Evolutionary conservation across 73 alveolate genomes (phyloP).

Genomic region (Paraurostyla sp.): DNA sequence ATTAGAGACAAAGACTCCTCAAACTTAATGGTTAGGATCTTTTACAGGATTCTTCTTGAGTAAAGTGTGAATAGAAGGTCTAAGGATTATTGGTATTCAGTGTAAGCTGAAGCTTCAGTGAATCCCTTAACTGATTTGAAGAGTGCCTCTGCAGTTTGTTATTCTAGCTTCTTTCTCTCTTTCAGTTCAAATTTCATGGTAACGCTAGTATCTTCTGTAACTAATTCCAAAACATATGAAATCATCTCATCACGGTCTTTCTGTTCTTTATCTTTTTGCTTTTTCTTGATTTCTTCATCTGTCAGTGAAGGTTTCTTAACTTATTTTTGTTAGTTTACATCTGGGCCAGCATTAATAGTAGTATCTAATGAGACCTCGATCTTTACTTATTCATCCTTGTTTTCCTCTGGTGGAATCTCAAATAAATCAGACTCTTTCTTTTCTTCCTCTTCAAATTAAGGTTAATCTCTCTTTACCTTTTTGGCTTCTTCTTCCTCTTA

Average conservation of each 20-base stretch:
- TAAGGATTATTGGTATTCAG: constrained; percentile 32
- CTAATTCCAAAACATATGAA: constrained; percentile 47
- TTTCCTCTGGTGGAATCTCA: neutral
- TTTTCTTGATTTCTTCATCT: neutral
- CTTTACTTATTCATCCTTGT: neutral
- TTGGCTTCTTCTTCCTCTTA: constrained; percentile 48
- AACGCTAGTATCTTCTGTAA: constrained; percentile 4
- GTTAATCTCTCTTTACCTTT: neutral
- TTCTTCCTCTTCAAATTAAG: neutral
- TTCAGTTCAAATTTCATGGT: constrained; percentile 48
- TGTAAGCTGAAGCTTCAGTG: constrained; percentile 49
- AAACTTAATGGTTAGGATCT: constrained; percentile 55
- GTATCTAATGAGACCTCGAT: neutral
- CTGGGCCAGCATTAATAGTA: neutral
- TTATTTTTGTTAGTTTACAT: neutral
- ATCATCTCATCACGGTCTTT: constrained; percentile 51
- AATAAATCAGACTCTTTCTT: neutral
- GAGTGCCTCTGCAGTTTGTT: constrained; percentile 49
- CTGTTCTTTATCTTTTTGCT: constrained; percentile 13
- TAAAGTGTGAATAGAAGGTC: constrained; percentile 57
- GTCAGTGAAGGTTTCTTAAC: neutral
- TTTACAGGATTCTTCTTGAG: constrained; percentile 54
- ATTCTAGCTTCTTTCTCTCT: constrained; percentile 60
- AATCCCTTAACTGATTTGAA: constrained; percentile 50
- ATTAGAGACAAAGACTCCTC: constrained; percentile 54